Evolutionary conservation across 179 eudicot species (phyloP).

Genomic region (Beta lomatogona): DNA sequence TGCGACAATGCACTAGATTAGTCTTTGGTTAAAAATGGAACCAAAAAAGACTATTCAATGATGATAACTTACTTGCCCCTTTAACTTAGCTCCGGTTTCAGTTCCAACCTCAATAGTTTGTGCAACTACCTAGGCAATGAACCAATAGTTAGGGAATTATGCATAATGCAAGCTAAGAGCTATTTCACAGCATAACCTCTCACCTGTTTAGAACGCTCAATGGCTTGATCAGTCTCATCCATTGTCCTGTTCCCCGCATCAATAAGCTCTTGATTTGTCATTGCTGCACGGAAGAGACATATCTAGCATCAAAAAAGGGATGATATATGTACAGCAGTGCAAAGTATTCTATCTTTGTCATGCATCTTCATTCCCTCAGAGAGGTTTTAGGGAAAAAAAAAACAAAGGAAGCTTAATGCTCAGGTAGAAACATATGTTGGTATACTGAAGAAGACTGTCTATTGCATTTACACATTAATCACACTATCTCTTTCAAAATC

Average conservation of each 20-base stretch:
- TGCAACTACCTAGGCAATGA: constrained; percentile 65
- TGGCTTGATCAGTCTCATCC: constrained; percentile 99
- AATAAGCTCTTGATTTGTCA: constrained; percentile 95
- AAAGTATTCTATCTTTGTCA: background rate
- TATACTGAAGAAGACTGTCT: background rate
- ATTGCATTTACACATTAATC: background rate
- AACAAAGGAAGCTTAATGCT: background rate
- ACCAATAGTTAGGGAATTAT: background rate
- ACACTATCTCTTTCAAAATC: background rate
- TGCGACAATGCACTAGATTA: constrained; percentile 36
- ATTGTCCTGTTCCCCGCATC: constrained; percentile 73
- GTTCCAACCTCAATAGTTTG: constrained; percentile 94
- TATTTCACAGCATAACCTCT: background rate
- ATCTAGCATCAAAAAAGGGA: constrained; percentile 13
- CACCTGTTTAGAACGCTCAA: constrained; percentile 96
- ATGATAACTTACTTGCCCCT: constrained; percentile 76
- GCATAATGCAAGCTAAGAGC: constrained; percentile 4
- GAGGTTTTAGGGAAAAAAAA: background rate
- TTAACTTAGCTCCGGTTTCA: constrained; percentile 80
- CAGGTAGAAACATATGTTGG: background rate
- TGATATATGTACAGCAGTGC: background rate
- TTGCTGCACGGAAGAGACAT: constrained; percentile 46
- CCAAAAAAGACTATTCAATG: constrained; percentile 2
- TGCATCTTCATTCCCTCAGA: background rate
- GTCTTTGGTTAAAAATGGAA: background rate